A percentile compares a stretch with the other conserved stretches of the same genome.
phyloP scores from a whole-genome alignment of 306 rosid species.

The Albizia julibrissin region DNA sequence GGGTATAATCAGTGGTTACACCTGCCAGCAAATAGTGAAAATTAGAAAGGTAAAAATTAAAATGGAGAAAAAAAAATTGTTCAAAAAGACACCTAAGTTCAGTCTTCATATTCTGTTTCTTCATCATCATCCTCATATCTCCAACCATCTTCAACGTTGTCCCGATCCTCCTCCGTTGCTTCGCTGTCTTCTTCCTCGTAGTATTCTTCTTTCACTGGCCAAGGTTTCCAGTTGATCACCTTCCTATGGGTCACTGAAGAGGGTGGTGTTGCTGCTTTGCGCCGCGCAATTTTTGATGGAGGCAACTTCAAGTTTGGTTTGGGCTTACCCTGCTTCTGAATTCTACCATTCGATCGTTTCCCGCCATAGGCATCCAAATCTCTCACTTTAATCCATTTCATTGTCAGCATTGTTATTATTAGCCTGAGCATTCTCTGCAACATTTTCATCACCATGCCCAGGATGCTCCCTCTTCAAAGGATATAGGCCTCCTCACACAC shows the following conservation, averaged over 20 bases:
- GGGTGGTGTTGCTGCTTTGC: too few species aligned
- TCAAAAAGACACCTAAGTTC: constrained; percentile 27
- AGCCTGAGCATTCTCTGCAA: constrained; percentile 57
- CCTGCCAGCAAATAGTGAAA: constrained; percentile 7
- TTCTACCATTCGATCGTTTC: constrained; percentile 61
- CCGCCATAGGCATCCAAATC: constrained; percentile 79
- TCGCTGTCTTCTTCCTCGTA: constrained; percentile 88
- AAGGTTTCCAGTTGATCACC: too few species aligned
- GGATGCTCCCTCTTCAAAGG: constrained; percentile 95
- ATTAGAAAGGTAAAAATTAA: neutral
- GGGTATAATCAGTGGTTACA: neutral
- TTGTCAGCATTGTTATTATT: constrained; percentile 63
- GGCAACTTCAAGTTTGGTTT: too few species aligned
- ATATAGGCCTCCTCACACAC: constrained; percentile 90
- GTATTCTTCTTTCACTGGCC: constrained; percentile 71
- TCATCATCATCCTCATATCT: too few species aligned
- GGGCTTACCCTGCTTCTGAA: too few species aligned
- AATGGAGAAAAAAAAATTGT: neutral
- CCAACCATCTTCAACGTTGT: constrained; percentile 92
- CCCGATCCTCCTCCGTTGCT: too few species aligned
- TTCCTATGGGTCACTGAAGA: too few species aligned
- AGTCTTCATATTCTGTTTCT: too few species aligned
- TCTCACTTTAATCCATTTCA: constrained; percentile 85
- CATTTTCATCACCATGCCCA: constrained; percentile 69
- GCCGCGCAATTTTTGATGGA: too few species aligned